These are phyloP conservation scores for Pachysandra terminalis DNA, from an alignment of 164 flowering plant species.

Conservation along the genomic window DNA sequence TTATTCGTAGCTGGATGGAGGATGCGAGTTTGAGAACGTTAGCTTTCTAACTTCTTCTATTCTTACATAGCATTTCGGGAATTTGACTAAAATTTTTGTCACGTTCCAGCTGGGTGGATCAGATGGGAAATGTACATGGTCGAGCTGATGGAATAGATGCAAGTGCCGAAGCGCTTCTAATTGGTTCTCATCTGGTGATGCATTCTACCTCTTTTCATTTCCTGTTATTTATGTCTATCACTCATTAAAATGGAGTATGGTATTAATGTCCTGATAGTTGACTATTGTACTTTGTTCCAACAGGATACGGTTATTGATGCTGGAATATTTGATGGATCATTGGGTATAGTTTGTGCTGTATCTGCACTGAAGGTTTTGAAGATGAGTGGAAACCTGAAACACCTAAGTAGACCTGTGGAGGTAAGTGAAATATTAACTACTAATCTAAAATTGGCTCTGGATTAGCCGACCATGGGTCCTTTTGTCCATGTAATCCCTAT, in stretches of 20 bases:
- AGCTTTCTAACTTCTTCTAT: slow-evolving; percentile 20
- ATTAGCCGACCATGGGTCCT: no score
- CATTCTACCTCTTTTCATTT: slow-evolving; percentile 3
- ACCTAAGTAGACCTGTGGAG: slow-evolving; percentile 79
- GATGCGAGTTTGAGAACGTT: slow-evolving; percentile 96
- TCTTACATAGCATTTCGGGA: slow-evolving; percentile 8
- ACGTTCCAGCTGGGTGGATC: slow-evolving; percentile 82
- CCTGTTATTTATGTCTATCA: neutral
- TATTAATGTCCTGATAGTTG: slow-evolving; percentile 7
- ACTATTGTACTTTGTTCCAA: slow-evolving; percentile 16
- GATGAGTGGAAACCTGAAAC: slow-evolving; percentile 40
- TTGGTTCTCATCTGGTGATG: slow-evolving; percentile 94
- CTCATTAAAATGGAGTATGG: neutral
- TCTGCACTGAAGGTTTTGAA: slow-evolving; percentile 84
- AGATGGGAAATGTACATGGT: slow-evolving; percentile 95
- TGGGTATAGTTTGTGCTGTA: slow-evolving; percentile 82
- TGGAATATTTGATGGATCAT: slow-evolving; percentile 89
- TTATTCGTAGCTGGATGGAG: slow-evolving; percentile 82
- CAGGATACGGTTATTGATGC: slow-evolving; percentile 99
- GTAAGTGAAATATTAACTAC: slow-evolving; percentile 31
- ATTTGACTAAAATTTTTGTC: slow-evolving; percentile 11
- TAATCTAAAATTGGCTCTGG: no score
- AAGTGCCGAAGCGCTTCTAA: slow-evolving; percentile 63
- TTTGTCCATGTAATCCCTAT: no score
- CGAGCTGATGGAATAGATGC: slow-evolving; percentile 70